A percentile compares a stretch with the other conserved stretches of the same genome.
Conservation (phyloP, 2,329 filamentous ascomycete species). For the Arthrobotrys musiformis region DNA sequence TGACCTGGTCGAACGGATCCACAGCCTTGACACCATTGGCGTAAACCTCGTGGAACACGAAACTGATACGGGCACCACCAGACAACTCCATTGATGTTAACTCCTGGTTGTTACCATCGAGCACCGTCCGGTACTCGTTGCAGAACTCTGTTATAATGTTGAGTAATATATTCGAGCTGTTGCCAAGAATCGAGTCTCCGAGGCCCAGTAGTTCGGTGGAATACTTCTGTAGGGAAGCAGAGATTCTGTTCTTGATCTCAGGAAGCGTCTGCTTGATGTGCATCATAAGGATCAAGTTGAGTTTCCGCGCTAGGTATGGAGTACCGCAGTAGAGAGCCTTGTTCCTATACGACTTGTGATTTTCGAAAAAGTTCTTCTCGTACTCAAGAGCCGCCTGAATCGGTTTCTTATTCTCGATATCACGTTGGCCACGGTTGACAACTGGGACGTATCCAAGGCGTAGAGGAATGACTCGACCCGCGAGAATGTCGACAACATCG, state of each 20-base stretch:
- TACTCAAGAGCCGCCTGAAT: conserved; percentile 91
- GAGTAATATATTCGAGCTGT: conserved; percentile 93
- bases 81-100: conserved; percentile 93
- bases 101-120: conserved; percentile 97
- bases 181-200: conserved; percentile 93
- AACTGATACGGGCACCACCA: conserved; percentile 96
- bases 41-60: conserved; percentile 99
- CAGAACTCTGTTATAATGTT: conserved; percentile 99
- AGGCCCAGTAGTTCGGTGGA: conserved; percentile 80
- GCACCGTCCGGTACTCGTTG: conserved; percentile 93
- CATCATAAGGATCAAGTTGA: conserved; percentile 99
- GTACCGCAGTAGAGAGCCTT: conserved; percentile 99
- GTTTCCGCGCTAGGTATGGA: conserved; percentile 92
- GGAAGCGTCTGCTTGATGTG: conserved; percentile 99
- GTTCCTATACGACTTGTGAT: conserved; percentile 97
- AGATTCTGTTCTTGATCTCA: conserved; percentile 96
- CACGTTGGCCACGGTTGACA: conserved; percentile 95
- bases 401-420: conserved; percentile 97
- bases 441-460: conserved; percentile 96
- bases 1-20: conserved; percentile 96
- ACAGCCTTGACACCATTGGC: conserved; percentile 97
- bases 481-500: conserved; percentile 97
- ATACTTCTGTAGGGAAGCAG: conserved; percentile 94
- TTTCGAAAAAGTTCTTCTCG: conserved; percentile 97
- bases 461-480: conserved; percentile 94